Conservation (phyloP, 768 basidiomycete genomes). For the Boletellus sp. region DNA sequence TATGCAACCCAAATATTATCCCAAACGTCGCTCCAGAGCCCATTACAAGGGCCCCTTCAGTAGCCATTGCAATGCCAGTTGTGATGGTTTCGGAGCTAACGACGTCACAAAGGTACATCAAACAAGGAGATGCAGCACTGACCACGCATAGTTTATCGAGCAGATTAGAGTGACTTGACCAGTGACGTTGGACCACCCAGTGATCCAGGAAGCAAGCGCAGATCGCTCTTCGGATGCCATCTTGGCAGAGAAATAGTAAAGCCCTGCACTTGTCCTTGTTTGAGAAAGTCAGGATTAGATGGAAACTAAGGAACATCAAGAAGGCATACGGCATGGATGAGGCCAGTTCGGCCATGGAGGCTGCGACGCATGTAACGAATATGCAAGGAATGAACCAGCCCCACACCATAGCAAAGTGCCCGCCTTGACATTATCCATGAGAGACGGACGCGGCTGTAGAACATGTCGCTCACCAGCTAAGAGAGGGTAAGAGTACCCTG, state of each 20-base stretch:
- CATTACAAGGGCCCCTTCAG: conserved; percentile 19
- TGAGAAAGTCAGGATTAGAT: not conserved
- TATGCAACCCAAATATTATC: conserved; percentile 18
- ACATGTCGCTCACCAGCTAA: conserved; percentile 9
- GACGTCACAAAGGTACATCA: not conserved
- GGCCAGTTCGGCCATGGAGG: conserved; percentile 20
- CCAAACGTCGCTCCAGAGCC: conserved; percentile 20
- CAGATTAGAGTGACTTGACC: conserved; percentile 27
- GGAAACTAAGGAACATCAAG: not conserved
- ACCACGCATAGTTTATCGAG: conserved; percentile 24
- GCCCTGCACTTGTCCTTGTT: conserved; percentile 23
- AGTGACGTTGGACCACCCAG: conserved; percentile 29
- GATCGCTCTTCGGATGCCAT: conserved; percentile 24
- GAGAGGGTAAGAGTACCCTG: conserved; percentile 17
- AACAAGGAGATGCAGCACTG: not conserved
- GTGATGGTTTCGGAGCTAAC: conserved; percentile 18
- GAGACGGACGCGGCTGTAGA: not conserved
- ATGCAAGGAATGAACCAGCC: conserved; percentile 22
- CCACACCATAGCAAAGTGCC: conserved; percentile 25
- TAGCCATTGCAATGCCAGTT: conserved; percentile 21
- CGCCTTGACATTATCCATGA: conserved; percentile 4
- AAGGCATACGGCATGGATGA: conserved; percentile 20
- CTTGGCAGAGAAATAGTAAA: conserved; percentile 28
- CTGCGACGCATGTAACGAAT: conserved; percentile 16
- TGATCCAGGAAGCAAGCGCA: conserved; percentile 27